Percentiles rank a stretch among this genome's conserved stretches.
Conservation (phyloP, 1,284 basidiomycete species). For the Phellinidium pouzarii region DNA sequence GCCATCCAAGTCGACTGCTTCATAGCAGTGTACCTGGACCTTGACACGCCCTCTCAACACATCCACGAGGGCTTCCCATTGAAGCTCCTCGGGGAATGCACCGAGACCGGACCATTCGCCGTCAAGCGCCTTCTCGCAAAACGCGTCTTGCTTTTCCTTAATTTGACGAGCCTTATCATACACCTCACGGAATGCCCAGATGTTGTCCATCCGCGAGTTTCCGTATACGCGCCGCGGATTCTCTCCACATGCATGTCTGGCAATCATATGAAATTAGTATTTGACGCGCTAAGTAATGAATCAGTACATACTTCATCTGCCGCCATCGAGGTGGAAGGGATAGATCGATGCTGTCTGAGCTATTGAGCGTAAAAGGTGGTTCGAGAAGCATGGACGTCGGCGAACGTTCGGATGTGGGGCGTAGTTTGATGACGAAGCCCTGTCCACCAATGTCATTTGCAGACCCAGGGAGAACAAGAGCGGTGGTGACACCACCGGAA, state of each 20-base stretch:
- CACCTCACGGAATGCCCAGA: conserved; percentile 38
- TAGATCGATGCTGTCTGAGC: conserved; percentile 26
- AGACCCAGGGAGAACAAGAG: conserved; percentile 41
- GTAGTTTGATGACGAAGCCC: conserved; percentile 62
- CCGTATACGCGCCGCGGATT: conserved; percentile 32
- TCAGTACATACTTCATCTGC: conserved; percentile 47
- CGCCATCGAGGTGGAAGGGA: conserved; percentile 41
- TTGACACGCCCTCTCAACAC: conserved; percentile 77
- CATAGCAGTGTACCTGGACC: conserved; percentile 77
- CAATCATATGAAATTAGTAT: background rate
- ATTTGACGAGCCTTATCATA: conserved; percentile 73
- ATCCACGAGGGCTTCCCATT: conserved; percentile 85
- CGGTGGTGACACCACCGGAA: conserved; percentile 41
- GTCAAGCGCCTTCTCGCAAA: conserved; percentile 50
- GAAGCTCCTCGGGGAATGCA: conserved; percentile 69
- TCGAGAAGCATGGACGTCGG: conserved; percentile 61
- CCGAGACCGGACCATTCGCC: conserved; percentile 56
- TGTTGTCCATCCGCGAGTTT: conserved; percentile 38
- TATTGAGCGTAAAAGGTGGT: conserved; percentile 43
- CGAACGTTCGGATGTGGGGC: conserved; percentile 49
- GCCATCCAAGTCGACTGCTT: conserved; percentile 74
- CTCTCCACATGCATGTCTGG: conserved; percentile 36
- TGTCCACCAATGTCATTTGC: conserved; percentile 53
- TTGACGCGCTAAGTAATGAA: background rate
- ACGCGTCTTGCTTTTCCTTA: conserved; percentile 69